Percentiles rank a stretch among this genome's conserved stretches.
phyloP scores from a whole-genome alignment of 805 yeast genomes.

The Yamadazyma sp. region DNA sequence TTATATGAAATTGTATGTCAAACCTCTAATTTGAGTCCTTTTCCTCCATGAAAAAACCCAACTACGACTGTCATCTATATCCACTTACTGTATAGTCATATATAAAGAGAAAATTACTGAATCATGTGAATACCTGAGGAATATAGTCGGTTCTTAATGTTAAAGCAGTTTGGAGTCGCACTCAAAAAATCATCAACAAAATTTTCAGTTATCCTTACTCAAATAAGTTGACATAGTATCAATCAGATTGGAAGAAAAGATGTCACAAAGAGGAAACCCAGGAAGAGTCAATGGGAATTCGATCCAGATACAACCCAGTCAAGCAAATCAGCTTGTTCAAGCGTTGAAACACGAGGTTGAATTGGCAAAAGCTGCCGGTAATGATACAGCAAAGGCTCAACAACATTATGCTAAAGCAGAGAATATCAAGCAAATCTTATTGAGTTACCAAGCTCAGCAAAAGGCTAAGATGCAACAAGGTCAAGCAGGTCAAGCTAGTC shows the following conservation, averaged over 20 bases:
- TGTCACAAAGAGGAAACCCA: too few relatives aligned
- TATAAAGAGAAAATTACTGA: too few relatives aligned
- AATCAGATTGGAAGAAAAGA: too few relatives aligned
- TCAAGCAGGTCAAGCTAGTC: conserved; percentile 2
- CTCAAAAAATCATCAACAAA: conserved; percentile 5
- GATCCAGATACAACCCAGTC: conserved; percentile 43
- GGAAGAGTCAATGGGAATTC: conserved; percentile 3
- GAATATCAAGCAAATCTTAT: conserved; percentile 56
- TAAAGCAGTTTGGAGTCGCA: too few relatives aligned
- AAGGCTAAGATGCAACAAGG: conserved; percentile 16
- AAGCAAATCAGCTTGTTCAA: conserved; percentile 56
- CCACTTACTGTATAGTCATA: too few relatives aligned
- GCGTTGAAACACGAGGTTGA: conserved; percentile 58
- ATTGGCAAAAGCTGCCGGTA: conserved; percentile 61
- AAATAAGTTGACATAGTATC: too few relatives aligned
- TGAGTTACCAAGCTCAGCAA: conserved; percentile 52
- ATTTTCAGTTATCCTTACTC: conserved; percentile 5
- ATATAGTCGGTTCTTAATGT: too few relatives aligned
- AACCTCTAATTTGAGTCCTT: too few relatives aligned
- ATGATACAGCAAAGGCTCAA: conserved; percentile 57
- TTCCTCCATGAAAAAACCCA: too few relatives aligned
- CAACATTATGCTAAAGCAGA: conserved; percentile 63
- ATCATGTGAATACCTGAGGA: too few relatives aligned
- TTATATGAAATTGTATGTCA: too few relatives aligned
- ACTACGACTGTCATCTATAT: too few relatives aligned